Conservation (phyloP, 2,329 filamentous ascomycete species). For the Botryotinia convoluta region DNA sequence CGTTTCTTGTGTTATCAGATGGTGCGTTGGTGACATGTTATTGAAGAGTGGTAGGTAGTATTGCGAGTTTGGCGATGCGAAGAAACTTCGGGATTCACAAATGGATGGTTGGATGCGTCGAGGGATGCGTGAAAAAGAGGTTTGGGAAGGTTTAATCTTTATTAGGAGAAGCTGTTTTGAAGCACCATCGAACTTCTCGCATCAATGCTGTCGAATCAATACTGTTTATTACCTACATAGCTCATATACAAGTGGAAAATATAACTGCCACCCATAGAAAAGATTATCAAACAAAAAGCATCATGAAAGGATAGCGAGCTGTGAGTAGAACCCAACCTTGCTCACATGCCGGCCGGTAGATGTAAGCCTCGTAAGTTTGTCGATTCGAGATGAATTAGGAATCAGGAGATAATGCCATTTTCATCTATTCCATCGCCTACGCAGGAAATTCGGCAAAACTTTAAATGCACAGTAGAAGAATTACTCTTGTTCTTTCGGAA, state of each 20-base stretch:
- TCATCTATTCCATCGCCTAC: constrained; percentile 14
- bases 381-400: constrained; percentile 14
- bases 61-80: constrained; percentile 9
- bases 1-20: constrained; percentile 19
- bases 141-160: neutral
- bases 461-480: neutral
- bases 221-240: neutral
- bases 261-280: neutral
- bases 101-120: neutral
- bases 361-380: constrained; percentile 8
- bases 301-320: neutral
- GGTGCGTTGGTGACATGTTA: constrained; percentile 18
- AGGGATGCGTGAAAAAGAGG: neutral
- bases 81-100: constrained; percentile 5
- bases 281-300: neutral
- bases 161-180: neutral
- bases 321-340: constrained; percentile 9
- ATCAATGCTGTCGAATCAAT: neutral
- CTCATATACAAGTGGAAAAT: neutral
- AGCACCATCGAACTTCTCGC: neutral
- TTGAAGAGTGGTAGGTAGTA: constrained; percentile 10
- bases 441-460: constrained; percentile 22
- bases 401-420: constrained; percentile 19
- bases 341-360: constrained; percentile 19
- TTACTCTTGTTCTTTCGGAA: neutral